Evolutionary conservation across 257 asterid genomes (phyloP).

Genomic region (Solanum piurae): DNA sequence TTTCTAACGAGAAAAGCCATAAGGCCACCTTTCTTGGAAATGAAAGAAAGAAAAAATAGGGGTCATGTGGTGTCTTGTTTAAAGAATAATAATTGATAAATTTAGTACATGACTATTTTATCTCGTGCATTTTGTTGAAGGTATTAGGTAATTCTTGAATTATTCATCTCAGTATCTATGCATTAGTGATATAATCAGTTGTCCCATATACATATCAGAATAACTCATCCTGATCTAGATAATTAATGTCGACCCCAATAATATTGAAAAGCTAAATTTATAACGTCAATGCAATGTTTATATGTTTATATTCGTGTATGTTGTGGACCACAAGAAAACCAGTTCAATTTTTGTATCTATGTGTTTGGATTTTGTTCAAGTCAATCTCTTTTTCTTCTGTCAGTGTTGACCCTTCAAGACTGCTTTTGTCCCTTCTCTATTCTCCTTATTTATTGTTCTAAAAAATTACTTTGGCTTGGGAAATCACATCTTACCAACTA

Average conservation of each 20-base stretch:
- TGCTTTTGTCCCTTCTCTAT: not conserved
- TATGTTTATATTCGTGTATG: not conserved
- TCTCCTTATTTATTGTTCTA: not conserved
- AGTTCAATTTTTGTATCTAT: not conserved
- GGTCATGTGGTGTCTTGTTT: not conserved
- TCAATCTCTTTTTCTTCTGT: conserved; percentile 1
- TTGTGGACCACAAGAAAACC: conserved; percentile 9
- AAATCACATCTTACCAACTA: not conserved
- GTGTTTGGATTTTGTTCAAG: not conserved
- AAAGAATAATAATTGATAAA: not conserved
- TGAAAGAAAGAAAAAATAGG: conserved; percentile 15
- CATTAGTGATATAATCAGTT: too few species aligned
- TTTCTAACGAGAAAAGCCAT: conserved; percentile 13
- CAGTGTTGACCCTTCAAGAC: not conserved
- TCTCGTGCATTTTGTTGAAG: not conserved
- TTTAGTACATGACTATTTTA: too few species aligned
- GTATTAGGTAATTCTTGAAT: too few species aligned
- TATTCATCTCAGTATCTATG: too few species aligned
- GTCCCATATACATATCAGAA: not conserved
- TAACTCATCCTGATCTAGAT: not conserved
- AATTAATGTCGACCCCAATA: not conserved
- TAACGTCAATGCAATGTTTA: not conserved
- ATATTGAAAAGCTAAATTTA: too few species aligned
- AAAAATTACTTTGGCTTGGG: not conserved
- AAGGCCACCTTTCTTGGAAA: conserved; percentile 25